Evolutionary conservation across 257 asterid species (phyloP).

Genomic region (Solanum megistacrolobum): DNA sequence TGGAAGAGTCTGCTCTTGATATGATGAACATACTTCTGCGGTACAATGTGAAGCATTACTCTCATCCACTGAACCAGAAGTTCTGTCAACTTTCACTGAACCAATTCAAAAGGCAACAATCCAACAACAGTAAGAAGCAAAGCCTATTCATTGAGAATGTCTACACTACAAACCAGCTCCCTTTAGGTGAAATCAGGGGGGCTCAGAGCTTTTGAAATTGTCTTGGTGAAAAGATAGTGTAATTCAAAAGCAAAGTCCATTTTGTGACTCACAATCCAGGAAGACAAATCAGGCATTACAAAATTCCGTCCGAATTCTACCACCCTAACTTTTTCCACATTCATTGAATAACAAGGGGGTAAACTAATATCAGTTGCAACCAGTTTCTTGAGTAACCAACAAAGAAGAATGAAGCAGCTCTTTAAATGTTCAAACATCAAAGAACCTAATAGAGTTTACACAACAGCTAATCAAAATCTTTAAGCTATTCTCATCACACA

Average conservation of each 20-base stretch:
- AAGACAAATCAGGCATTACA: background rate
- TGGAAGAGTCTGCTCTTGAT: constrained; percentile 39
- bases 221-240: background rate
- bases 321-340: background rate
- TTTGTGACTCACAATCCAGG: background rate
- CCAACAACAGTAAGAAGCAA: background rate
- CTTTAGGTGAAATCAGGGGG: background rate
- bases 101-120: background rate
- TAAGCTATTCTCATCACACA: background rate
- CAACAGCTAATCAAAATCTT: background rate
- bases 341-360: background rate
- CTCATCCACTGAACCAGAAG: constrained; percentile 12
- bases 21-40: constrained; percentile 21
- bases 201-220: background rate
- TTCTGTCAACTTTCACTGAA: background rate
- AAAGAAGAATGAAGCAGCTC: background rate
- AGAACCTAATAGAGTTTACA: background rate
- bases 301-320: background rate
- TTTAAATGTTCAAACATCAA: background rate
- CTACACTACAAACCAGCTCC: background rate
- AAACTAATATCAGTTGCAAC: background rate
- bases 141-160: background rate
- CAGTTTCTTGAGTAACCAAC: background rate
- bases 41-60: constrained; percentile 30
- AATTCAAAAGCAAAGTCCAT: background rate